These are phyloP conservation scores for Tinospora cordifolia DNA, from an alignment of 164 flowering plant species.

Conservation along the genomic window DNA sequence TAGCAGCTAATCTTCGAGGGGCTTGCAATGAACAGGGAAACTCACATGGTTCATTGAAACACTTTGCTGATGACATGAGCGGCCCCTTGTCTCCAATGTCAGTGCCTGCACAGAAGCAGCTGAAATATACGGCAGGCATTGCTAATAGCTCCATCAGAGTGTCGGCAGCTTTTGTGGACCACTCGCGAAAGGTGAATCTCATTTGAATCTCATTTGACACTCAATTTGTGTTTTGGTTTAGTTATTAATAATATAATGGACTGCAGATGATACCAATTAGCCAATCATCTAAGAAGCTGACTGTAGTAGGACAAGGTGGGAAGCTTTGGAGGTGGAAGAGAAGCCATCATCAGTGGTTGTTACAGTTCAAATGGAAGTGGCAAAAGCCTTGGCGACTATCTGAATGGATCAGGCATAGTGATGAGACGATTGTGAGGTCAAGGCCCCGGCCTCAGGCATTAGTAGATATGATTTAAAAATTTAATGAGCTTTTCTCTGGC, in stretches of 20 bases:
- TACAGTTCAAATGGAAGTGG: constrained; percentile 99
- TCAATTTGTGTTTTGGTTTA: neutral
- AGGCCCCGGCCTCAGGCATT: constrained; percentile 64
- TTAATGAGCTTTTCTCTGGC: constrained; percentile 9
- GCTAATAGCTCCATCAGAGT: constrained; percentile 59
- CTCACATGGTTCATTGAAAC: constrained; percentile 50
- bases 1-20: neutral
- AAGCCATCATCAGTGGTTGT: constrained; percentile 93
- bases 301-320: constrained; percentile 69
- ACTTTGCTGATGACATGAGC: constrained; percentile 52
- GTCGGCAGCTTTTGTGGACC: constrained; percentile 51
- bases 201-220: constrained; percentile 10
- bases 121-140: constrained; percentile 79
- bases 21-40: constrained; percentile 36
- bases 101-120: constrained; percentile 83
- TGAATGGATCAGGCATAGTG: constrained; percentile 93
- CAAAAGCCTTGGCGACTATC: constrained; percentile 99
- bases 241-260: neutral
- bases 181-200: constrained; percentile 48
- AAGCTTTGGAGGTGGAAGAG: constrained; percentile 97
- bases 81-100: constrained; percentile 64
- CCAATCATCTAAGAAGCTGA: constrained; percentile 63
- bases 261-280: constrained; percentile 81
- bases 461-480: constrained; percentile 33
- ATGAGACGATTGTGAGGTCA: constrained; percentile 69